phyloP scores from a whole-genome alignment of 1,139 yeast genomes.

The Nakaseomyces nivariensis region DNA sequence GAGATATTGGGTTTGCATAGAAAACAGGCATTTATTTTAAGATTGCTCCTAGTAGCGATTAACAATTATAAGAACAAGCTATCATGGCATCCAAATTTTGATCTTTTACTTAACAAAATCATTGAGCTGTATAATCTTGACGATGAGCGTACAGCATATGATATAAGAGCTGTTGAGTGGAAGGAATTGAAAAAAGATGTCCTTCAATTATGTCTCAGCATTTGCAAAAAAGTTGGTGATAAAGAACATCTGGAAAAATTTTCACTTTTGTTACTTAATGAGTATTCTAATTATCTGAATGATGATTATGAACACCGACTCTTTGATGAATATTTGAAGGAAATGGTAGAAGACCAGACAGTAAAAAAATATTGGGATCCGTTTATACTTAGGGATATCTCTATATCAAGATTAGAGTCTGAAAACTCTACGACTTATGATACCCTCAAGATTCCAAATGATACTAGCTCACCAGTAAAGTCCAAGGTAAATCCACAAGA shows the following conservation, averaged over 20 bases:
- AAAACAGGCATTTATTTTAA: constrained; percentile 59
- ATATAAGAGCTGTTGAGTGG: constrained; percentile 38
- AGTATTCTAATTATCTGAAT: constrained; percentile 43
- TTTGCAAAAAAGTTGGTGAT: constrained; percentile 46
- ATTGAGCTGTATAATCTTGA: constrained; percentile 37
- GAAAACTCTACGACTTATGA: constrained; percentile 6
- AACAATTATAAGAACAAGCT: constrained; percentile 33
- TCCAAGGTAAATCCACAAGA: constrained; percentile 11
- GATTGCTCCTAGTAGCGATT: constrained; percentile 47
- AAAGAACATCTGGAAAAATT: constrained; percentile 38
- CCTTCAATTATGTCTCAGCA: constrained; percentile 43
- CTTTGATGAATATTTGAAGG: constrained; percentile 20
- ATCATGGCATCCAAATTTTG: constrained; percentile 21
- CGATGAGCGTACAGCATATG: constrained; percentile 16
- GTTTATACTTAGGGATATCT: constrained; percentile 46
- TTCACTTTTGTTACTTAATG: constrained; percentile 44
- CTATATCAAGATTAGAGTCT: constrained; percentile 26
- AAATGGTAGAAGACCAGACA: constrained; percentile 15
- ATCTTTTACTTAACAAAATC: constrained; percentile 34
- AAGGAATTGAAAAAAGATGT: constrained; percentile 47
- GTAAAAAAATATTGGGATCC: constrained; percentile 58
- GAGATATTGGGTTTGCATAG: constrained; percentile 51
- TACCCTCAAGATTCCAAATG: constrained; percentile 10
- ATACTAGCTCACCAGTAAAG: not conserved
- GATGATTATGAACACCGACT: constrained; percentile 39